Base-by-base conservation (phyloP, 2,329 filamentous ascomycete species). In the Diaporthe nobilis region DNA sequence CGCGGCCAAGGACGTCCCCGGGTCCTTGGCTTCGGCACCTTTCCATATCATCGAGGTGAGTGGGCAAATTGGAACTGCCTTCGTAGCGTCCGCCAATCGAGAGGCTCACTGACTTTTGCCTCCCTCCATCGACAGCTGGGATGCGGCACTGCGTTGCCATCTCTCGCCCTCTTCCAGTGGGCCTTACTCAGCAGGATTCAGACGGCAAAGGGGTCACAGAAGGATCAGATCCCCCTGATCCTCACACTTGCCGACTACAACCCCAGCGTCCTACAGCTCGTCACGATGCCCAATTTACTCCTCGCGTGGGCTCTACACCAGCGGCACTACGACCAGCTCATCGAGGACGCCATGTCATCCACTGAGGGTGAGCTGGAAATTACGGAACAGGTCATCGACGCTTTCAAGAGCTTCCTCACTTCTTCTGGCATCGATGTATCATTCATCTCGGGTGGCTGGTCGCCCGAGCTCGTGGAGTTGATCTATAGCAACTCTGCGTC, bases 181-280 rank as follows among this genome's bases (percentile, higher is more conserved):
- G 85, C 86, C 22, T 74, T 81, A 72, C 77, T 74, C 28, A 78
- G 72, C 37, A 31, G 71, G 75, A 77, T 57, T 61, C 76, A 73
- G 42, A 20, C 47, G 17, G 42, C 37, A 31, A 53, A 73, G 42
- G 70, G 28, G 28, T 34, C 31, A 7, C 72, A 73, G 60, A 72
- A 72, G 51, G 78, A 78, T 70, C 79, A 61, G 42, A 72, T 67
- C 75, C 83, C 83, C 44, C 83, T 94, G 39, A 88, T 90, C 72
- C 89, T 96, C 78, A 90, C 92, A 25, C 85, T 96, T 34, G 92
- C 94, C 71, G 94, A 97, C 84, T 97, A 96, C 85, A 97, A 97
- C 81, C 91, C 92, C 51, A 90, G 92, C 4, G 94, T 97, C 17
- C 87, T 97, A 71, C 90, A 93, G 75, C 90, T 96, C 20, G 94